Evolutionary conservation across 2,329 filamentous ascomycete species (phyloP), one percentile per base, ranked within the genome.

Genomic region (Hypoxylon sp.): DNA sequence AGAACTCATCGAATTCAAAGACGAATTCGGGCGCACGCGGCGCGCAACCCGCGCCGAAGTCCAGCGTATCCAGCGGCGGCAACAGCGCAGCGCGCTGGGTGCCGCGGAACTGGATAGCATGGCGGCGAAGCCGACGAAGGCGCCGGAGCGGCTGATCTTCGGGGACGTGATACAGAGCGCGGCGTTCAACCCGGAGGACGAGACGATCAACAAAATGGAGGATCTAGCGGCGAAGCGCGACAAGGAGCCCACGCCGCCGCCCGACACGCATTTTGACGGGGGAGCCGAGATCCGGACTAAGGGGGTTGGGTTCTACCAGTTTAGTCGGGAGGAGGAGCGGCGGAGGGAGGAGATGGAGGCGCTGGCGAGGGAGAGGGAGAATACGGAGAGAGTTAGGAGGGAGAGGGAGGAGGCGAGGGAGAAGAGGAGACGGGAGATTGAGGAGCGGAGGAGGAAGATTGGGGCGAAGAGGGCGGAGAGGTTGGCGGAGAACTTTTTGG

Each of bases 301-400:
- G 73, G 96, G 96, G 3, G 92, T 92, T 0, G 96, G 92, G 0
- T 99, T 98, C 80, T 97, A 94, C 81, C 89, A 91, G 61, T 98
- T 99, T 76, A 93, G 90, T 63, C 87, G 86, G 70, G 91, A 97
- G 77, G 89, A 91, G 75, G 88, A 86, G 74, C 82, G 87, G 50
- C 83, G 90, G 75, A 79, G 80, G 73, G 73, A 74, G 51, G 92
- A 98, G 83, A 97, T 98, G 92, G 84, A 87, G 70, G 85, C 84
- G 46, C 81, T 97, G 59, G 85, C 88, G 68, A 82, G 84, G 71
- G 89, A 93, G 77, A 83, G 92, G 63, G 79, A 82, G 67, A 86
- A 88, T 74, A 96, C 92, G 54, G 90, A 94, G 78, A 81, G 83
- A 57, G 85, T 86, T 71, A 82, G 91, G 63, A 72, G 79, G 65